A percentile compares a stretch with the other conserved stretches of the same genome.
Conservation (phyloP, 2,329 filamentous ascomycete genomes). For the Boeremia lycopersici region DNA sequence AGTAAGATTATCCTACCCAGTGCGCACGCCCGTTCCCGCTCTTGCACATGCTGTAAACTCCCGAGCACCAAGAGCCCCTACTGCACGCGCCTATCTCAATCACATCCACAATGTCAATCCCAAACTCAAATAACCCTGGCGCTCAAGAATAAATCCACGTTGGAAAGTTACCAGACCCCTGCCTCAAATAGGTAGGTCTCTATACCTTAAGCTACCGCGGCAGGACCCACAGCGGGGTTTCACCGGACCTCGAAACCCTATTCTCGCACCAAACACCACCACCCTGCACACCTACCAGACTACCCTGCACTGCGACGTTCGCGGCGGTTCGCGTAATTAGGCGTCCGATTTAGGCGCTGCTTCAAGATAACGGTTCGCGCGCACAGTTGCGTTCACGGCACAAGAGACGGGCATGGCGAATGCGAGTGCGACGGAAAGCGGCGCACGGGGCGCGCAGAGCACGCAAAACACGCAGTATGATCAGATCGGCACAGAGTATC, state of each 20-base stretch:
- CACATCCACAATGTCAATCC: too few relatives aligned
- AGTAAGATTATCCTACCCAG: too few relatives aligned
- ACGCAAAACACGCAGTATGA: constrained; percentile 41
- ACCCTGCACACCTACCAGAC: background rate
- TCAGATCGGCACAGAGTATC: constrained; percentile 34
- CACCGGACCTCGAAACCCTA: background rate
- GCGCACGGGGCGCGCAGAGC: constrained; percentile 2
- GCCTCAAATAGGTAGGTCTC: background rate
- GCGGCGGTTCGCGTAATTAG: background rate
- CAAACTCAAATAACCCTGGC: too few relatives aligned
- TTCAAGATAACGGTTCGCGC: background rate
- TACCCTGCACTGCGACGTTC: background rate
- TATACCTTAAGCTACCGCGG: background rate
- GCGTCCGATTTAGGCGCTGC: background rate
- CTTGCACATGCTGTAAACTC: too few relatives aligned
- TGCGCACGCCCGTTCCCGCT: too few relatives aligned
- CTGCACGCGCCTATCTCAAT: too few relatives aligned
- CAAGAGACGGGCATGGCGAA: background rate
- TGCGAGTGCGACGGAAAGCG: background rate
- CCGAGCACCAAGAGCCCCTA: too few relatives aligned
- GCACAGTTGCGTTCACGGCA: background rate
- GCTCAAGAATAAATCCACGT: too few relatives aligned
- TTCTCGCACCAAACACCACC: background rate
- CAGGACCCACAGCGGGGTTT: constrained; percentile 2
- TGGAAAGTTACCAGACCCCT: background rate